phyloP scores from a whole-genome alignment of 371 early-diverging fungal species.

The Mucor plumbeus region DNA sequence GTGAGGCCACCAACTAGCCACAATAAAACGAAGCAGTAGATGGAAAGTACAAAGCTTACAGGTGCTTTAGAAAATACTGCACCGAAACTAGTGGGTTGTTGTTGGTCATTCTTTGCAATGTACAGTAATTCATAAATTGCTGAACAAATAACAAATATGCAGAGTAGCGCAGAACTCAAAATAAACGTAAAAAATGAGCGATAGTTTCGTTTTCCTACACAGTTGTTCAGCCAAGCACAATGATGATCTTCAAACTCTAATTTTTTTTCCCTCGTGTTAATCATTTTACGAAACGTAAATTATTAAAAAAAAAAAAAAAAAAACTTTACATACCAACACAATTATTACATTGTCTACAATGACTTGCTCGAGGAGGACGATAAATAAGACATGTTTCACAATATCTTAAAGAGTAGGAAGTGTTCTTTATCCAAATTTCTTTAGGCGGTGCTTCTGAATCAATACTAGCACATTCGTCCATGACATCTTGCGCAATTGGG shows the following conservation, averaged over 20 bases:
- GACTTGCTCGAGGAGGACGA: constrained; percentile 88
- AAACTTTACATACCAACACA: constrained; percentile 79
- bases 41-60: constrained; percentile 64
- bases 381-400: constrained; percentile 91
- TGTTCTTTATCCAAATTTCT: constrained; percentile 69
- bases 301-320: neutral
- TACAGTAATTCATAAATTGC: constrained; percentile 62
- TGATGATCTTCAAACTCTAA: constrained; percentile 87
- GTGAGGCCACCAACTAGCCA: constrained; percentile 75
- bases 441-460: constrained; percentile 50
- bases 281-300: neutral
- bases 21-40: constrained; percentile 67
- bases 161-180: constrained; percentile 55
- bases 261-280: neutral
- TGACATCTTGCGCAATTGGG: constrained; percentile 34
- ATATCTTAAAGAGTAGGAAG: constrained; percentile 80
- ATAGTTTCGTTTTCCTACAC: constrained; percentile 92
- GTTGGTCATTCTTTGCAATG: constrained; percentile 34
- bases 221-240: constrained; percentile 94
- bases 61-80: constrained; percentile 39
- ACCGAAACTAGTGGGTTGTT: constrained; percentile 23
- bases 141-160: constrained; percentile 62
- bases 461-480: constrained; percentile 43
- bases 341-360: constrained; percentile 90
- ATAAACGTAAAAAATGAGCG: constrained; percentile 83